These are phyloP conservation scores for Boletus rex-veris DNA, from an alignment of 768 basidiomycete genomes.

Conservation along the genomic window DNA sequence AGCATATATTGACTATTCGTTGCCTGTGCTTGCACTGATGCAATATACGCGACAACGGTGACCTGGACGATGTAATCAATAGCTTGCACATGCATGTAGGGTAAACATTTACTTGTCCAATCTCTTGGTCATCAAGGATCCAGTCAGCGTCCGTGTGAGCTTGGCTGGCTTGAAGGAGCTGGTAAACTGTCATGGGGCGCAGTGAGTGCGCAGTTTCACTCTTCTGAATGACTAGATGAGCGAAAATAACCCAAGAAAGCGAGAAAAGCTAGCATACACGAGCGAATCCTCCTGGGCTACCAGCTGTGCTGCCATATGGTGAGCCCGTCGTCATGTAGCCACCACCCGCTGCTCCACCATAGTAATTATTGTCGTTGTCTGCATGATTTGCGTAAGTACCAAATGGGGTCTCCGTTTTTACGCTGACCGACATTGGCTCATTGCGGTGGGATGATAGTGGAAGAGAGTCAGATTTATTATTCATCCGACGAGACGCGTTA, in stretches of 20 bases:
- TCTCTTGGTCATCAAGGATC: conserved; percentile 73
- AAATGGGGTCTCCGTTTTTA: neutral
- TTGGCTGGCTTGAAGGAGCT: conserved; percentile 74
- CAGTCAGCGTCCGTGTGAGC: conserved; percentile 88
- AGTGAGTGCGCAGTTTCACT: conserved; percentile 44
- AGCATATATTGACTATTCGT: conserved; percentile 80
- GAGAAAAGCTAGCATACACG: conserved; percentile 32
- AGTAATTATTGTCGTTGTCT: conserved; percentile 41
- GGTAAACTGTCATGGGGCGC: conserved; percentile 75
- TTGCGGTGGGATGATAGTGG: conserved; percentile 15
- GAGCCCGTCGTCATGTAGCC: conserved; percentile 60
- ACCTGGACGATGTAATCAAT: conserved; percentile 41
- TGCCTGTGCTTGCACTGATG: conserved; percentile 61
- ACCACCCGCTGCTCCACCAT: conserved; percentile 44
- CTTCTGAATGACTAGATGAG: conserved; percentile 26
- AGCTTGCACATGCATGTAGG: neutral
- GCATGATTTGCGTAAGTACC: conserved; percentile 4
- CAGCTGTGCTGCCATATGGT: conserved; percentile 51
- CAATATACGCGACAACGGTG: conserved; percentile 70
- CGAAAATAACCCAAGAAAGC: neutral
- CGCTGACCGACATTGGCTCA: conserved; percentile 42
- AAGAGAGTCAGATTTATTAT: neutral
- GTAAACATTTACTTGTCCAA: conserved; percentile 62
- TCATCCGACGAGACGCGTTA: conserved; percentile 20
- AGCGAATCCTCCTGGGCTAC: conserved; percentile 56